Conservation (phyloP, 1,284 basidiomycete species). For the Caloboletus inedulis region DNA sequence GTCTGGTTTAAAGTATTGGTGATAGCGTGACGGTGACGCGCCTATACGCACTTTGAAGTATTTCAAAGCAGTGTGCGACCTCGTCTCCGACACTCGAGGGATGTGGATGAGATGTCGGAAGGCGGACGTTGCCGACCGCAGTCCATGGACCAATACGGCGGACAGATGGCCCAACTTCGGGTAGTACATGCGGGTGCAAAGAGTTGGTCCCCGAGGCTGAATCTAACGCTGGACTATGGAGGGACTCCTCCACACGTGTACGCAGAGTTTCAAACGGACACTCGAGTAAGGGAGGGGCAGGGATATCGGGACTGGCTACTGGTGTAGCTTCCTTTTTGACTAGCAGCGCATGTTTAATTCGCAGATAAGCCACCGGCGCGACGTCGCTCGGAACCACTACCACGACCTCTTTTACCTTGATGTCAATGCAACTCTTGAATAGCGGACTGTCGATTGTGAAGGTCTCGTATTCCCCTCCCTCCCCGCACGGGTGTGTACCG, state of each 20-base stretch:
- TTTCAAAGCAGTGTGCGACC: slow-evolving; percentile 57
- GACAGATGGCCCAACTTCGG: slow-evolving; percentile 20
- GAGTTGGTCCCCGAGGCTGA: not conserved
- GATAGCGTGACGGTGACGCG: not conserved
- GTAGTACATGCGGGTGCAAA: not conserved
- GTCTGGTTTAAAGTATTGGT: slow-evolving; percentile 11
- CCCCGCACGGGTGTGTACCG: slow-evolving; percentile 93
- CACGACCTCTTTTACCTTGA: slow-evolving; percentile 72
- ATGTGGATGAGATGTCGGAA: slow-evolving; percentile 16
- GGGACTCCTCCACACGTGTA: slow-evolving; percentile 13
- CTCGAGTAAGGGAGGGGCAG: slow-evolving; percentile 54
- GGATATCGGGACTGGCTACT: slow-evolving; percentile 14
- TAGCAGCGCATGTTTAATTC: slow-evolving; percentile 60
- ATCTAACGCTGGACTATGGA: not conserved
- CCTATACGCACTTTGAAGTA: slow-evolving; percentile 49
- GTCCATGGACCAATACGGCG: slow-evolving; percentile 49
- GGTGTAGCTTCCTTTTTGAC: slow-evolving; percentile 14
- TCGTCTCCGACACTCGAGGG: slow-evolving; percentile 62
- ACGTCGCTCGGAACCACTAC: slow-evolving; percentile 73
- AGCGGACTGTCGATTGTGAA: slow-evolving; percentile 88
- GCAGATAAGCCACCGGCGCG: slow-evolving; percentile 85
- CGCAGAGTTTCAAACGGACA: slow-evolving; percentile 33
- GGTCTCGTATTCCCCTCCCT: slow-evolving; percentile 98
- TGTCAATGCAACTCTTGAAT: slow-evolving; percentile 74
- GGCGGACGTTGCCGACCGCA: slow-evolving; percentile 53